Evolutionary conservation across 441 rosid species (phyloP).

Genomic region (Mallotus japonicus): DNA sequence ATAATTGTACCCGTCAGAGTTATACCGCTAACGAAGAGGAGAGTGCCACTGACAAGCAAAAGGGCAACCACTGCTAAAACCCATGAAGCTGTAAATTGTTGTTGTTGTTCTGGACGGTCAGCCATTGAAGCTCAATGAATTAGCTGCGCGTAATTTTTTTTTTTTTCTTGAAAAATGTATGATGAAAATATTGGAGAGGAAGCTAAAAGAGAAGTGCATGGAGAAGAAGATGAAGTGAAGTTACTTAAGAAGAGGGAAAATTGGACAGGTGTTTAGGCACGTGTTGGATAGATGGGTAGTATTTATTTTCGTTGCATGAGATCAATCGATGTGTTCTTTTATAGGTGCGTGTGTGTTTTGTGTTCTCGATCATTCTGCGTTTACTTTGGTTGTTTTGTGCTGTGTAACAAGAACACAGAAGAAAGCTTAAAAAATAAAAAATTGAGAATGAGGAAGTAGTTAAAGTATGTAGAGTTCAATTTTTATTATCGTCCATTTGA

Average conservation of each 20-base stretch:
- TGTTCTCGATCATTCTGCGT: too few relatives aligned
- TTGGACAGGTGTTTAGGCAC: slow-evolving; percentile 35
- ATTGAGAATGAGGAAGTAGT: too few relatives aligned
- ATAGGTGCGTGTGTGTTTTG: slow-evolving; percentile 13
- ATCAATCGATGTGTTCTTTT: background rate
- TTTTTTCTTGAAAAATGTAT: background rate
- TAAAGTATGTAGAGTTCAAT: too few relatives aligned
- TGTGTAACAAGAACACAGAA: too few relatives aligned
- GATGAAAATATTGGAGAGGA: background rate
- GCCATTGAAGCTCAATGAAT: slow-evolving; percentile 26
- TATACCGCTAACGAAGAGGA: slow-evolving; percentile 53
- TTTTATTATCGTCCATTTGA: too few relatives aligned
- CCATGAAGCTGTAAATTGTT: slow-evolving; percentile 35
- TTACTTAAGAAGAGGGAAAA: slow-evolving; percentile 11
- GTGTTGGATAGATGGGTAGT: slow-evolving; percentile 9
- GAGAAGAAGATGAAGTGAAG: background rate
- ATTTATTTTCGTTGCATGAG: slow-evolving; percentile 24
- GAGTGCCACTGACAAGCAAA: slow-evolving; percentile 50
- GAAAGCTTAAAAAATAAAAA: too few relatives aligned
- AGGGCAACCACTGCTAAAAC: slow-evolving; percentile 46
- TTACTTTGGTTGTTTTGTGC: background rate
- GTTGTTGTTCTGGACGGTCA: slow-evolving; percentile 9
- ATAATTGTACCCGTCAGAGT: slow-evolving; percentile 50
- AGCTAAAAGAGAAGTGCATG: background rate
- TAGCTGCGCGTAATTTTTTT: background rate